Evolutionary conservation across 345 rosid species (phyloP).

Genomic region (Clarkia xantiana): DNA sequence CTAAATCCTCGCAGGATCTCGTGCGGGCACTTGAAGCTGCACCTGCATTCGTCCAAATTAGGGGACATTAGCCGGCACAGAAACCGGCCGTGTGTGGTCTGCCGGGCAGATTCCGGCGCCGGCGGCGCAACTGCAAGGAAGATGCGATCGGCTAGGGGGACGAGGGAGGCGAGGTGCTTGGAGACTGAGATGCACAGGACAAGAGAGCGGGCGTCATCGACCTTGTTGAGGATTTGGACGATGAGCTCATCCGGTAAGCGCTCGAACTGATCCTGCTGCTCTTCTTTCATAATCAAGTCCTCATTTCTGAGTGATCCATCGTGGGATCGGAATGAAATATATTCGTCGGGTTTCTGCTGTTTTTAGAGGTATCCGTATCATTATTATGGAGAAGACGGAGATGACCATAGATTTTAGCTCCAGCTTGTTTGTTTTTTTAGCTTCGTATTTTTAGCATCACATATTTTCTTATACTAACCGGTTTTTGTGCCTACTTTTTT

Average conservation of each 20-base stretch:
- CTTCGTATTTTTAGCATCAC: too few species aligned
- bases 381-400: too few species aligned
- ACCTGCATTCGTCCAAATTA: constrained; percentile 1
- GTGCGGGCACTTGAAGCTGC: constrained; percentile 5
- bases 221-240: constrained; percentile 14
- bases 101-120: not conserved
- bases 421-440: too few species aligned
- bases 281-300: too few species aligned
- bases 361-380: too few species aligned
- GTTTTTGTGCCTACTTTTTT: too few species aligned
- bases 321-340: too few species aligned
- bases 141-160: constrained; percentile 10
- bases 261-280: constrained; percentile 11
- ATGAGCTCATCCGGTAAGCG: constrained; percentile 16
- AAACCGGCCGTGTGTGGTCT: constrained; percentile 2
- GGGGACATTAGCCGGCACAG: constrained; percentile 10
- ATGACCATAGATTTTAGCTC: too few species aligned
- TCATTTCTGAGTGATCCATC: too few species aligned
- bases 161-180: constrained; percentile 17
- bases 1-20: constrained; percentile 16
- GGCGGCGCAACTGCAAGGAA: constrained; percentile 9
- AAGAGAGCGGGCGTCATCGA: constrained; percentile 17
- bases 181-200: constrained; percentile 17
- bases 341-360: too few species aligned
- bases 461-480: too few species aligned